Percentiles rank a stretch among this genome's conserved stretches.
Conservation (phyloP, 116 monocot species). For the Cymodocea nodosa region DNA sequence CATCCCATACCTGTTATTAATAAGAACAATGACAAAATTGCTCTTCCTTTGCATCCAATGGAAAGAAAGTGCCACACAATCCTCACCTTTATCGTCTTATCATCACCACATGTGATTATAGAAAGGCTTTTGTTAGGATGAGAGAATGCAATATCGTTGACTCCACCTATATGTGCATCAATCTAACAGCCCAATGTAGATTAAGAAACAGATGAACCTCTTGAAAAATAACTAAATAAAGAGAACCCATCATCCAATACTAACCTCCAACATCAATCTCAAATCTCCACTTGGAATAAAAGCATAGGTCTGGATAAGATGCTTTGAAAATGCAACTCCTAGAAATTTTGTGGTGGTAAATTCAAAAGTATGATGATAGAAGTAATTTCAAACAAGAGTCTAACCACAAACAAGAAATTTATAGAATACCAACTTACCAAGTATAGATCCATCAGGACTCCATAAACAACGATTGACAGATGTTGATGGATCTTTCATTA, state of each 20-base stretch:
- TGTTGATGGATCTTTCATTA: conserved; percentile 77
- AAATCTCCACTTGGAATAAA: conserved; percentile 60
- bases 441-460: conserved; percentile 89
- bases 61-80: background rate
- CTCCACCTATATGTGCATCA: no score
- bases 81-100: conserved; percentile 72
- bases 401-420: background rate
- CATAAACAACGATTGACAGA: conserved; percentile 92
- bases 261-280: conserved; percentile 63
- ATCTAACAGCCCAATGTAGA: no score
- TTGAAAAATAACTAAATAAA: no score
- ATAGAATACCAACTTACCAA: conserved; percentile 32
- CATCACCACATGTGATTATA: conserved; percentile 22
- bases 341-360: background rate
- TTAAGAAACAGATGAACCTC: background rate
- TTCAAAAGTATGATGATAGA: conserved; percentile 1
- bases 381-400: background rate
- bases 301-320: conserved; percentile 72
- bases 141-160: no score
- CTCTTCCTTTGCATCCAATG: background rate
- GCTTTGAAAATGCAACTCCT: conserved; percentile 97
- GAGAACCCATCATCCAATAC: background rate
- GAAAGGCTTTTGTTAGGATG: no score
- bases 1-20: conserved; percentile 79
- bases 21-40: background rate